These are phyloP conservation scores for Boletus rubroflammeus DNA, from an alignment of 768 basidiomycete genomes.

Conservation along the genomic window DNA sequence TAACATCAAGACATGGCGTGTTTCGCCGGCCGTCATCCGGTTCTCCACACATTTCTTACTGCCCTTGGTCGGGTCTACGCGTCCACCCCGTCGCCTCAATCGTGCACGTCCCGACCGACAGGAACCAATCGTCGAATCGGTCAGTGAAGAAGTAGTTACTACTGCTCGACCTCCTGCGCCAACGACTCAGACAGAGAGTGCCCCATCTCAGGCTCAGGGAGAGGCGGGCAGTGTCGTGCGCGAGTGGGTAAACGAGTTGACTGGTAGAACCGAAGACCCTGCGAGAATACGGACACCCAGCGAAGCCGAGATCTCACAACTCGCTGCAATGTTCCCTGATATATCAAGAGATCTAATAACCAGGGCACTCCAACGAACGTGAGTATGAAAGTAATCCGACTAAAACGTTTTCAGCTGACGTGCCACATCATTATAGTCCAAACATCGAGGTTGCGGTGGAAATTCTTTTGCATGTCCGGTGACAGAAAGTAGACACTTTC, in stretches of 20 bases:
- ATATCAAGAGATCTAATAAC: conserved; percentile 69
- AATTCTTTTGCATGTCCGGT: conserved; percentile 54
- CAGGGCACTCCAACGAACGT: conserved; percentile 81
- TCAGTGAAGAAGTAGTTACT: conserved; percentile 60
- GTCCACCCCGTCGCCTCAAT: conserved; percentile 62
- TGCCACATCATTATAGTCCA: conserved; percentile 41
- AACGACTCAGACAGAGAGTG: conserved; percentile 20
- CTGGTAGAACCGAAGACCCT: conserved; percentile 55
- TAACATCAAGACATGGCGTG: conserved; percentile 73
- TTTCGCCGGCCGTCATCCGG: conserved; percentile 55
- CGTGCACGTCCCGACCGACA: conserved; percentile 66
- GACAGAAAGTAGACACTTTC: conserved; percentile 1
- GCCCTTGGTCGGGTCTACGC: conserved; percentile 65
- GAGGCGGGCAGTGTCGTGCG: conserved; percentile 50
- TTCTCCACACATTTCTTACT: conserved; percentile 56
- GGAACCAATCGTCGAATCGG: conserved; percentile 17
- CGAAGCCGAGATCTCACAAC: conserved; percentile 70
- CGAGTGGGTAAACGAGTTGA: conserved; percentile 79
- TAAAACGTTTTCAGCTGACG: background rate
- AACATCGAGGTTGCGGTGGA: conserved; percentile 84
- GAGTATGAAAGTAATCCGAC: conserved; percentile 11
- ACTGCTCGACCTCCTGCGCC: conserved; percentile 46
- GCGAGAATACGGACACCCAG: conserved; percentile 66
- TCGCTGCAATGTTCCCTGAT: conserved; percentile 83
- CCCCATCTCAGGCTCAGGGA: conserved; percentile 19